phyloP scores from a whole-genome alignment of 208 protist genomes.

The Trypanosoma cruzi region DNA sequence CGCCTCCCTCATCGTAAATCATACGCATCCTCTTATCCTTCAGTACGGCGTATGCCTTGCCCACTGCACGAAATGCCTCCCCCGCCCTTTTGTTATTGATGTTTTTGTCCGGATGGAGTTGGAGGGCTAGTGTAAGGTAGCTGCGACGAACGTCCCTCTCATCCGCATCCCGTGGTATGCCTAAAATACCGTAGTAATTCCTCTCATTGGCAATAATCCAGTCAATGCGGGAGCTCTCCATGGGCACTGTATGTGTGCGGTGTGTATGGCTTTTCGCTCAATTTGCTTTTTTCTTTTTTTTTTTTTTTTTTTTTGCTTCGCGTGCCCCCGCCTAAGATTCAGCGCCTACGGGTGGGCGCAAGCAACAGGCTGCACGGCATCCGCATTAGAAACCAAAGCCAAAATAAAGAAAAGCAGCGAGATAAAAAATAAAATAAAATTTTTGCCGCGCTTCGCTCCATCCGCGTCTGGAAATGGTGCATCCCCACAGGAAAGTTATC shows the following conservation, averaged over 20 bases:
- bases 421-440: background rate
- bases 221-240: slow-evolving; percentile 23
- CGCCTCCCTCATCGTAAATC: slow-evolving; percentile 87
- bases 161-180: slow-evolving; percentile 26
- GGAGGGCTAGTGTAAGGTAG: slow-evolving; percentile 45
- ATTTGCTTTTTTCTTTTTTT: background rate
- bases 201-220: slow-evolving; percentile 35
- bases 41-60: slow-evolving; percentile 94
- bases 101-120: slow-evolving; percentile 72
- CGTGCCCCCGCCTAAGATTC: background rate
- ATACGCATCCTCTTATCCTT: slow-evolving; percentile 79
- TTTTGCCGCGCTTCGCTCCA: background rate
- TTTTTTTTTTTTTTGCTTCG: background rate
- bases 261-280: background rate
- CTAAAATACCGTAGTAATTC: slow-evolving; percentile 43
- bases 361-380: background rate
- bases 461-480: background rate
- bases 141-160: slow-evolving; percentile 34
- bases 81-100: slow-evolving; percentile 38
- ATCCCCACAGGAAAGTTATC: too few species aligned
- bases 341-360: background rate
- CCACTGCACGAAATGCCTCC: slow-evolving; percentile 62
- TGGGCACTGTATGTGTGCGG: background rate
- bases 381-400: background rate
- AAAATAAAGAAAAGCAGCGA: background rate